Evolutionary conservation across 441 rosid genomes (phyloP), one percentile per base, ranked within the genome.

Genomic region (Pelargonium myrrhifolium): DNA sequence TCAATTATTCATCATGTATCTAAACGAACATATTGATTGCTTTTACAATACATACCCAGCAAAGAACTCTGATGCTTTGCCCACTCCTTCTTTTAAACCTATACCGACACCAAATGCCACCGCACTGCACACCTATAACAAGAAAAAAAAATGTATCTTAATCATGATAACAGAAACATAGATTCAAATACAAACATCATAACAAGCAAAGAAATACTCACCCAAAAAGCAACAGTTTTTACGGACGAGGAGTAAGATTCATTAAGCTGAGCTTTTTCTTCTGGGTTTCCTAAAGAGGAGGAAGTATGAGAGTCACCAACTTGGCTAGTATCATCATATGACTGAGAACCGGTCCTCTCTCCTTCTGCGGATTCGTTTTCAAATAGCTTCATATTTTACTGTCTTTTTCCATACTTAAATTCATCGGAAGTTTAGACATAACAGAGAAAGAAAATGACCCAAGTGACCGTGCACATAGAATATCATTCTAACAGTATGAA

Each of bases 41-140:
- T 51, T 51, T 51, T 51, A 15, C 58, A 15, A 51, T 7, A 40
- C 80, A 31, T 79, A 90, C 98, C 98, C 98, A 59, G 98, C 93
- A 58, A 90, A 93, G 83, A 80, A 93, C 78, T 93, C 97, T 0
- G 97, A 84, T 1, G 93, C 98, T 79, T 87, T 90, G 80, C 82
- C 91, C 67, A 78, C 81, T 70, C 93, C 97, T 14, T 87, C 96
- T 70, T 80, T 83, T 64, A 90, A 77, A 70, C 97, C 96, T 68
- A 90, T 62, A 66, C 91, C 91, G 64, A 93, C 66, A 61, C 97
- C 98, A 77, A 90, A 90, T 14, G 85, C 92, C 74, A 86, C 89
- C 0, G 97, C 97, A 69, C 89, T 40, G 69, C 83, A 65, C 11
- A 88, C 90, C 98, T 93, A 67, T 69, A 71, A 55, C 71, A 71